These are phyloP conservation scores for Persicaria maculosa DNA, from an alignment of 148 eudicot species.

Conservation along the genomic window DNA sequence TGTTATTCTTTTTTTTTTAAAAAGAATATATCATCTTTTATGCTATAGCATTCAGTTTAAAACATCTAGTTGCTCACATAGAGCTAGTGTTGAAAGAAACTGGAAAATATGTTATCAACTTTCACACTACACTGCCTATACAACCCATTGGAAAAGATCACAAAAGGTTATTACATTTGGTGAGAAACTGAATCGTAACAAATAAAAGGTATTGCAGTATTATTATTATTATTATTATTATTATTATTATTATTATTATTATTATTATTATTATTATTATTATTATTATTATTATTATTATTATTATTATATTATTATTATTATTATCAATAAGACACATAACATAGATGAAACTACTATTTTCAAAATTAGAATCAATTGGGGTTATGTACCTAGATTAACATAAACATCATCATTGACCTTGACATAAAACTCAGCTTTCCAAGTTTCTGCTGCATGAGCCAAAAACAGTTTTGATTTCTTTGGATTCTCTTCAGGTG, in stretches of 20 bases:
- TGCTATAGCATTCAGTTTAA: not conserved
- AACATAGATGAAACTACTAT: not conserved
- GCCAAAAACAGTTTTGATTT: constrained; percentile 79
- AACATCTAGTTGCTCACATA: not conserved
- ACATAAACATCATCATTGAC: constrained; percentile 79
- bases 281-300: no score
- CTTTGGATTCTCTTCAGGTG: constrained; percentile 53
- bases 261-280: not conserved
- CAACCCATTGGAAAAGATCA: not conserved
- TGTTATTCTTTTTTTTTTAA: no score
- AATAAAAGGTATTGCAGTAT: not conserved
- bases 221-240: not conserved
- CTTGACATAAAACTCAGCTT: constrained; percentile 74
- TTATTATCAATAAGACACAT: not conserved
- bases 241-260: not conserved
- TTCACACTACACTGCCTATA: not conserved
- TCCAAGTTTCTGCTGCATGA: constrained; percentile 69
- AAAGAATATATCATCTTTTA: not conserved
- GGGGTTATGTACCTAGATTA: constrained; percentile 48
- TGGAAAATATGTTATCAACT: not conserved
- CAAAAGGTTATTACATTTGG: not conserved
- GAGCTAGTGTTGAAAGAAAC: not conserved
- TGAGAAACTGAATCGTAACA: not conserved
- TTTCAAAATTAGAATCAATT: constrained; percentile 9
- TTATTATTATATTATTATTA: not conserved